Percentiles rank a stretch among this genome's conserved stretches.
phyloP scores from a whole-genome alignment of 805 yeast species.

The Cyberlindnera bimundalis region DNA sequence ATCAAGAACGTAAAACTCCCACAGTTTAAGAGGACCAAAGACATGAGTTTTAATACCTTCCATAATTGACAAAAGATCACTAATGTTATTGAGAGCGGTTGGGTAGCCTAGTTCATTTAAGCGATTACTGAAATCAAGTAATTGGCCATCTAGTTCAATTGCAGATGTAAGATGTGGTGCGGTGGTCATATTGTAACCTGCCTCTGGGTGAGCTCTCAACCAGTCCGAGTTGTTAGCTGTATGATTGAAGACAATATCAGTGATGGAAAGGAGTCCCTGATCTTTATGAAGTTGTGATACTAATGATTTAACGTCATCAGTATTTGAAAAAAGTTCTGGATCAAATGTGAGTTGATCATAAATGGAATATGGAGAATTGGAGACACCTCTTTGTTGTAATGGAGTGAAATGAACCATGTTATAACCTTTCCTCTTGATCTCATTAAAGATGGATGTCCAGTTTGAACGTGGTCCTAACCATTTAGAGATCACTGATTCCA shows the following conservation, averaged over 20 bases:
- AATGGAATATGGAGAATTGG: conserved; percentile 91
- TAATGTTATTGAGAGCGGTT: conserved; percentile 42
- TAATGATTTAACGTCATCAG: conserved; percentile 50
- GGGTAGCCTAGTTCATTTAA: conserved; percentile 62
- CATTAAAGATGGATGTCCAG: conserved; percentile 67
- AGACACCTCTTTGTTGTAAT: conserved; percentile 80
- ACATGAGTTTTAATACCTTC: conserved; percentile 70
- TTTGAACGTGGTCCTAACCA: conserved; percentile 72
- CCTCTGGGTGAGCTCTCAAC: conserved; percentile 83
- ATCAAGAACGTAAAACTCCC: conserved; percentile 86
- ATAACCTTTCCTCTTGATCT: conserved; percentile 72
- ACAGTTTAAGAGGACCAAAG: conserved; percentile 59
- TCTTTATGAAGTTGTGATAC: conserved; percentile 47
- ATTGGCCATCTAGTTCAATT: conserved; percentile 71
- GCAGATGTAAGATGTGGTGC: conserved; percentile 90
- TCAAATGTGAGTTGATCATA: conserved; percentile 83
- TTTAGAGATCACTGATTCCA: conserved; percentile 85
- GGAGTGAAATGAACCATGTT: conserved; percentile 98
- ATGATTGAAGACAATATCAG: conserved; percentile 93
- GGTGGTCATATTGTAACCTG: conserved; percentile 80
- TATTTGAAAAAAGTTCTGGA: conserved; percentile 53
- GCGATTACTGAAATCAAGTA: conserved; percentile 60
- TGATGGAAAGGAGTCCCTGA: conserved; percentile 67
- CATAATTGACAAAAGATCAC: conserved; percentile 59
- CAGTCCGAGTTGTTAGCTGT: conserved; percentile 89